phyloP scores from a whole-genome alignment of 1,284 basidiomycete species.

The Bjerkandera adusta region DNA sequence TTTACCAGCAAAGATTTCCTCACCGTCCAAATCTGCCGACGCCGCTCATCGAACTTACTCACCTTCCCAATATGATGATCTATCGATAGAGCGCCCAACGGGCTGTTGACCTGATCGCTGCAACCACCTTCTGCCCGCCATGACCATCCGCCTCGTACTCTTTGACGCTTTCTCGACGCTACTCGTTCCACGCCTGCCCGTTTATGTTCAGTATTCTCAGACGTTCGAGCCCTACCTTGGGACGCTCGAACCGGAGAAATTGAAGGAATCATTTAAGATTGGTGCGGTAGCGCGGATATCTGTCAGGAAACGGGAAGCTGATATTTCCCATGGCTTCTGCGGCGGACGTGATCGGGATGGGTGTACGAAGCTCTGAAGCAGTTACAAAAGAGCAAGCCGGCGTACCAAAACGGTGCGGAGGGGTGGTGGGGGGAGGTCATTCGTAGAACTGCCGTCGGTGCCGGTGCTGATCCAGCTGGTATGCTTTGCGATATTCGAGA shows the following conservation, averaged over 20 bases:
- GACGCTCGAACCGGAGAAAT: constrained; percentile 43
- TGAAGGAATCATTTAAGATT: constrained; percentile 66
- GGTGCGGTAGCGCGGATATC: constrained; percentile 35
- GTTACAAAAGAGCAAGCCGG: constrained; percentile 57
- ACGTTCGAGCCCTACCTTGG: constrained; percentile 66
- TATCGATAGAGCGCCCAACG: too few relatives aligned
- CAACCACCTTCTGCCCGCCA: constrained; percentile 36
- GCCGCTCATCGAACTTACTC: too few relatives aligned
- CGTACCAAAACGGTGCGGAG: constrained; percentile 46
- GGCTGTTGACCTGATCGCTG: too few relatives aligned
- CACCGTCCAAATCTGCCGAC: too few relatives aligned
- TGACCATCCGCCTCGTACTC: constrained; percentile 54
- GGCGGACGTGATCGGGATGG: neutral
- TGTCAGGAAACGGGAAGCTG: neutral
- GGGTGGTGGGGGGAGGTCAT: constrained; percentile 77
- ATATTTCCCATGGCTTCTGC: neutral
- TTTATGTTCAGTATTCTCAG: constrained; percentile 68
- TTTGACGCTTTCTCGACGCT: constrained; percentile 75
- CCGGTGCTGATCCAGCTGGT: constrained; percentile 62
- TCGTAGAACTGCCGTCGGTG: constrained; percentile 64
- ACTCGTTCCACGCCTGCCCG: constrained; percentile 59
- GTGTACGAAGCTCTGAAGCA: constrained; percentile 57
- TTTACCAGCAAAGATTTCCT: neutral
- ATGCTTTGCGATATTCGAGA: constrained; percentile 15
- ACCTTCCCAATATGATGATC: too few relatives aligned